These are phyloP conservation scores for Pyrenochaeta sp. DNA, from an alignment of 2,329 filamentous ascomycete genomes.

Conservation along the genomic window DNA sequence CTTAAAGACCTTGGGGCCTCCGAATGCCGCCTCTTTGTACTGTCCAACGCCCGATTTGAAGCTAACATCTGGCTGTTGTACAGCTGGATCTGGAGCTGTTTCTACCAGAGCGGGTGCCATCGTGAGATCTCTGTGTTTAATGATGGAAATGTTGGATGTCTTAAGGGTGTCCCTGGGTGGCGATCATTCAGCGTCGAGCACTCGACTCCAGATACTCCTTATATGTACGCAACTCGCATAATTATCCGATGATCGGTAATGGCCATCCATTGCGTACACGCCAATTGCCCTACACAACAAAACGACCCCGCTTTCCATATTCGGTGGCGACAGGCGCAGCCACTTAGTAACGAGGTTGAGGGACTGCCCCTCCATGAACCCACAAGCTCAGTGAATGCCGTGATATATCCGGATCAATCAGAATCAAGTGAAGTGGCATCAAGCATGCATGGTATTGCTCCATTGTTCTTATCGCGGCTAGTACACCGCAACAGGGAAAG, in stretches of 20 bases:
- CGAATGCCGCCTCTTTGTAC: slow-evolving; percentile 55
- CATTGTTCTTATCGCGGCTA: slow-evolving; percentile 29
- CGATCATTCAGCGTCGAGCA: background rate
- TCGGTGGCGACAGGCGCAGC: slow-evolving; percentile 9
- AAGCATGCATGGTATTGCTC: slow-evolving; percentile 41
- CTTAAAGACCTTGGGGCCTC: slow-evolving; percentile 53
- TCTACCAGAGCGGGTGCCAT: slow-evolving; percentile 58
- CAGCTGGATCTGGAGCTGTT: slow-evolving; percentile 29
- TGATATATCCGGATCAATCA: slow-evolving; percentile 30
- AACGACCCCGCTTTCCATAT: slow-evolving; percentile 20
- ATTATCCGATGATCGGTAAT: slow-evolving; percentile 6
- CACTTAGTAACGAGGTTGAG: background rate
- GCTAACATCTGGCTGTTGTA: slow-evolving; percentile 29
- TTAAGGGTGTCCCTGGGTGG: background rate
- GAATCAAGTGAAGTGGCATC: slow-evolving; percentile 31
- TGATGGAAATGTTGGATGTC: background rate
- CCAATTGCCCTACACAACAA: slow-evolving; percentile 5
- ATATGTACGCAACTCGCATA: slow-evolving; percentile 15
- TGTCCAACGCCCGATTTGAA: slow-evolving; percentile 47
- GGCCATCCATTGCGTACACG: slow-evolving; percentile 5
- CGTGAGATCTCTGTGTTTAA: background rate
- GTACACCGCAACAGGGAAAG: background rate
- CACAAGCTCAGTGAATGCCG: slow-evolving; percentile 12
- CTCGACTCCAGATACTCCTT: slow-evolving; percentile 12
- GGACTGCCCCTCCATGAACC: slow-evolving; percentile 9